Evolutionary conservation across 345 rosid species (phyloP), one percentile per base, ranked within the genome.

Genomic region (Acer saccharum): DNA sequence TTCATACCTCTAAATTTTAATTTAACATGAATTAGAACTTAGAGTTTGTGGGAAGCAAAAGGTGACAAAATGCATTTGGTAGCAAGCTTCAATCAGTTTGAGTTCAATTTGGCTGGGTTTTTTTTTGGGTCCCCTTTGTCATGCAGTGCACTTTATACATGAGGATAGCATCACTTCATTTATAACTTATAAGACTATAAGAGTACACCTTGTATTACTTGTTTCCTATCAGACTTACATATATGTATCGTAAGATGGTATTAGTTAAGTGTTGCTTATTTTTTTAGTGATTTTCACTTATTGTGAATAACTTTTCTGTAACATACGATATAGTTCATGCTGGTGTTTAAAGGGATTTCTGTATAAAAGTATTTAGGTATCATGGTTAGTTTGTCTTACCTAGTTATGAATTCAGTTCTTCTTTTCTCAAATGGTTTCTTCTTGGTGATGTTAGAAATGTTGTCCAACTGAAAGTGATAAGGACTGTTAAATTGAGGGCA

Each of bases 11-110:
- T 66, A 69, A 54, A 20, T 43, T 23, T 25, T 2, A 35, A 35
- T 74, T 73, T 58, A 67, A 46, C 13, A 57, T 25, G 23, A 60
- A 55, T 12, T 67, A 10, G 68, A 63, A 43, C 39, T 61, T 39
- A 46, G 46, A 43, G 14, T 76, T 17, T 17, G 29, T n/a, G 67
- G 63, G 52, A 66, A 66, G 60, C 55, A 12, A 35, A 5, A 25
- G 68, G 14, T 21, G 58, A 75, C 72, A 57, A 48, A 29, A 57
- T 68, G 73, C 73, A 57, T 43, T 43, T 54, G n/a, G 54, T 10
- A 13, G 9, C 27, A 20, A 20, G 69, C 65, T 71, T 27, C 35
- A 7, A 63, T 39, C n/a, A 39, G 12, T 21, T 69, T 63, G 25
- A 70, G 39, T 11, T 32, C 18, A 63, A 52, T 71, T 46, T 60